These are phyloP conservation scores for Actinidia polygama DNA, from an alignment of 179 eudicot genomes.

Conservation along the genomic window DNA sequence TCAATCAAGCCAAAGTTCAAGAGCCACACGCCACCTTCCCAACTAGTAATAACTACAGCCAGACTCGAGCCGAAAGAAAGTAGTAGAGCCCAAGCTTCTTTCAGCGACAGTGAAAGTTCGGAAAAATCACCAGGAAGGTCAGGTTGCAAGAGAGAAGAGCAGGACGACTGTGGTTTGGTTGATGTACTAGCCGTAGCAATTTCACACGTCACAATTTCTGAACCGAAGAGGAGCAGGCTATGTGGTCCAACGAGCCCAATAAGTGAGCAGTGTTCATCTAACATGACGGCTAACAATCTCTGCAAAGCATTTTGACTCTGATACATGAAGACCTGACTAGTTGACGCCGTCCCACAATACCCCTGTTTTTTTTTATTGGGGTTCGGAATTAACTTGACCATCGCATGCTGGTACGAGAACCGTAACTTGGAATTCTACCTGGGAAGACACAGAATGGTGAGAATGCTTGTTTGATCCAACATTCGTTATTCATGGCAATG, in stretches of 20 bases:
- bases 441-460: too few relatives aligned
- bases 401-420: background rate
- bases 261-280: constrained; percentile 75
- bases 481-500: background rate
- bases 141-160: too few relatives aligned
- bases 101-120: constrained; percentile 30
- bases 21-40: constrained; percentile 37
- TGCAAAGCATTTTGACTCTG: constrained; percentile 82
- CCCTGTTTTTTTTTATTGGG: constrained; percentile 22
- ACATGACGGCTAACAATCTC: constrained; percentile 70
- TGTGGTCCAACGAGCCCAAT: constrained; percentile 67
- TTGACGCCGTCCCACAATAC: constrained; percentile 20
- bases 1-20: constrained; percentile 50
- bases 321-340: constrained; percentile 19
- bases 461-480: constrained; percentile 13
- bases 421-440: constrained; percentile 4
- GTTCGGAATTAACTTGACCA: constrained; percentile 25
- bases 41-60: constrained; percentile 24
- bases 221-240: constrained; percentile 77
- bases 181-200: constrained; percentile 88
- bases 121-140: constrained; percentile 27
- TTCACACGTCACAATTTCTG: constrained; percentile 79
- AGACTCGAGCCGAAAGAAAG: constrained; percentile 38
- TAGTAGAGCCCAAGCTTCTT: constrained; percentile 24
- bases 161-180: constrained; percentile 66